phyloP scores from a whole-genome alignment of 495 filamentous ascomycete species.

The Apiosordaria backusii region DNA sequence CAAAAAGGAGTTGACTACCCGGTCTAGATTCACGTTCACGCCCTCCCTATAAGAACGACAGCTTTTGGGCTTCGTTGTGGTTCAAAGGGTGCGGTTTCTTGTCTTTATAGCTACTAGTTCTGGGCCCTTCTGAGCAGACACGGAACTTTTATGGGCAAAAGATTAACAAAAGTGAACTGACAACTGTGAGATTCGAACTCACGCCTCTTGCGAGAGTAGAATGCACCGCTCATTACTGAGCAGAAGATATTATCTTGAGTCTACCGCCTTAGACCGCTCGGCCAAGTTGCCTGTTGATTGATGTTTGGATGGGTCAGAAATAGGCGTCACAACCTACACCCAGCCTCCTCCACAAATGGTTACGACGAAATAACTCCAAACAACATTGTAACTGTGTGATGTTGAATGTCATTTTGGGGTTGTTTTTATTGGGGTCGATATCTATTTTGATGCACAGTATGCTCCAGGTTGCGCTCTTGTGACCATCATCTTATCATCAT shows the following conservation, averaged over 20 bases:
- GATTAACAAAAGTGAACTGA: background rate
- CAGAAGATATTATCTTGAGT: background rate
- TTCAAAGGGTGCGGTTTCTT: conserved; percentile 10
- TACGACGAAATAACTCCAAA: background rate
- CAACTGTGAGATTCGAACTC: conserved; percentile 6
- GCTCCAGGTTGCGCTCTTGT: too few relatives aligned
- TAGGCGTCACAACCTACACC: background rate
- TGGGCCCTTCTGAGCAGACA: conserved; percentile 3
- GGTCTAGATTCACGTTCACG: conserved; percentile 9
- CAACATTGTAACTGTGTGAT: too few relatives aligned
- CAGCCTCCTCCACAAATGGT: background rate
- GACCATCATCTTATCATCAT: too few relatives aligned
- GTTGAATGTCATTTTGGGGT: too few relatives aligned
- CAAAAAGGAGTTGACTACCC: background rate
- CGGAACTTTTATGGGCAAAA: conserved; percentile 6
- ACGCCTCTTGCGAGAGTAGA: conserved; percentile 1
- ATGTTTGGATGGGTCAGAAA: background rate
- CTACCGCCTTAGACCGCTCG: conserved; percentile 3
- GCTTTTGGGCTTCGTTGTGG: conserved; percentile 8
- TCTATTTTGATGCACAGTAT: too few relatives aligned
- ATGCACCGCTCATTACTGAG: background rate
- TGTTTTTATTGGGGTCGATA: too few relatives aligned
- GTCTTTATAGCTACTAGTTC: conserved; percentile 7
- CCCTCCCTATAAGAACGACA: conserved; percentile 1
- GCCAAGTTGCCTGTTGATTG: background rate